Conservation (phyloP, 495 filamentous ascomycete species). For the Rhypophila decipiens region DNA sequence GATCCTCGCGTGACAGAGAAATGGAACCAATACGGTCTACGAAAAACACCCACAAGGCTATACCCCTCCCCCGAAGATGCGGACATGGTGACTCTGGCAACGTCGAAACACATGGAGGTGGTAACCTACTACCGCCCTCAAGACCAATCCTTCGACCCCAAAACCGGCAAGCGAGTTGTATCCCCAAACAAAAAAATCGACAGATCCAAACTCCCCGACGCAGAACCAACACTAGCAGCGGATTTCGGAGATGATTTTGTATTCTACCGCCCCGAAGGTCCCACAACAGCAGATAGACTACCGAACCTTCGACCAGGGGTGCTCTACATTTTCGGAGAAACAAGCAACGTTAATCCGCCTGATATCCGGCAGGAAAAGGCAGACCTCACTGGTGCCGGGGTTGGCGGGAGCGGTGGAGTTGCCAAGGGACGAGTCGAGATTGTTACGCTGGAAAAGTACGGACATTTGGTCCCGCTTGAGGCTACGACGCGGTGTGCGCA, state of each 20-base stretch:
- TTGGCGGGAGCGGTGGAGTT: conserved; percentile 63
- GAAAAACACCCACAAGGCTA: conserved; percentile 34
- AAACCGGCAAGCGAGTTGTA: conserved; percentile 7
- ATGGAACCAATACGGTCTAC: conserved; percentile 60
- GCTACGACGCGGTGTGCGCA: conserved; percentile 58
- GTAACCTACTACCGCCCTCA: conserved; percentile 46
- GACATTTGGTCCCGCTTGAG: conserved; percentile 86
- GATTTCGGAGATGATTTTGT: conserved; percentile 29
- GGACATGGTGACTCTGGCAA: conserved; percentile 48
- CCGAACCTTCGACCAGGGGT: conserved; percentile 68
- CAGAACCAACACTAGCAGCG: neutral
- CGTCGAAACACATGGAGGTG: conserved; percentile 56
- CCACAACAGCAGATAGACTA: conserved; percentile 55
- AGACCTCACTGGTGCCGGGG: conserved; percentile 55
- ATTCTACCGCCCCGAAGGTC: conserved; percentile 74
- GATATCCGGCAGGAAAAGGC: conserved; percentile 49
- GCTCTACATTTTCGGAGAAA: conserved; percentile 71
- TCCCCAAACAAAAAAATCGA: conserved; percentile 7
- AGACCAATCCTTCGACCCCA: conserved; percentile 24
- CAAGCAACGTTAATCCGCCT: conserved; percentile 56
- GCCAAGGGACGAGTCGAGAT: conserved; percentile 61
- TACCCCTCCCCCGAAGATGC: conserved; percentile 42
- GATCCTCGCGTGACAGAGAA: conserved; percentile 63
- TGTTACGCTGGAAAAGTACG: conserved; percentile 57
- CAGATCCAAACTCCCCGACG: conserved; percentile 11